Conservation (phyloP, 2,329 filamentous ascomycete species). For the Fusarium pseudoanthophilum region DNA sequence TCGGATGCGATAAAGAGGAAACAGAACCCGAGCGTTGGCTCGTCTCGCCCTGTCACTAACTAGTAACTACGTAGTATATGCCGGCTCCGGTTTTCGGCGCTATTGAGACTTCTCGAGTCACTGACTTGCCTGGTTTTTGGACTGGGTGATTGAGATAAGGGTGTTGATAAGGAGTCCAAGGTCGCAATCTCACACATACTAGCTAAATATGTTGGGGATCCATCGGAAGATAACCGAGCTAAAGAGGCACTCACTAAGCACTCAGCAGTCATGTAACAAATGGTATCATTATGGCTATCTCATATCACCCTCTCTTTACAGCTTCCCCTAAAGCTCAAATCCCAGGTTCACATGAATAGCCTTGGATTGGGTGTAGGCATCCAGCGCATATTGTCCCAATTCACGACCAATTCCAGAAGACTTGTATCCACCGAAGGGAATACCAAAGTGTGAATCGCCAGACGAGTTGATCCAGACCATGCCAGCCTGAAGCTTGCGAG, state of each 20-base stretch:
- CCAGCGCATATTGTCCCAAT: constrained; percentile 42
- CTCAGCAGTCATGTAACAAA: background rate
- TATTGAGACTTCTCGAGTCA: background rate
- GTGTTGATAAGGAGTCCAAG: background rate
- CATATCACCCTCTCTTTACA: background rate
- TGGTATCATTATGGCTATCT: constrained; percentile 20
- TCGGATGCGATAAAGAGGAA: constrained; percentile 11
- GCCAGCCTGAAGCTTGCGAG: constrained; percentile 64
- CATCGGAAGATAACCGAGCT: background rate
- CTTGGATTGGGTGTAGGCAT: constrained; percentile 45
- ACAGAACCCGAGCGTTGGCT: constrained; percentile 14
- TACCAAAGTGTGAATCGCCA: constrained; percentile 41
- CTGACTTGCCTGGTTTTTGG: background rate
- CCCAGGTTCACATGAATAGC: constrained; percentile 43
- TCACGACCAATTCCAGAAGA: constrained; percentile 42
- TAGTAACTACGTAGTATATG: background rate
- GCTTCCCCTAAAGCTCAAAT: constrained; percentile 13
- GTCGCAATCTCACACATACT: background rate
- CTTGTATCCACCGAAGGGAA: constrained; percentile 46
- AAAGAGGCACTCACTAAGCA: background rate
- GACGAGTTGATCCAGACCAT: constrained; percentile 54
- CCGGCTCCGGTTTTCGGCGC: background rate
- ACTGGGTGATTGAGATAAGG: background rate
- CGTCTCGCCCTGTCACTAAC: background rate
- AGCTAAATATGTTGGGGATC: background rate